These are phyloP conservation scores for Heterobasidion parviporum DNA, from an alignment of 1,284 basidiomycete species.

Conservation along the genomic window DNA sequence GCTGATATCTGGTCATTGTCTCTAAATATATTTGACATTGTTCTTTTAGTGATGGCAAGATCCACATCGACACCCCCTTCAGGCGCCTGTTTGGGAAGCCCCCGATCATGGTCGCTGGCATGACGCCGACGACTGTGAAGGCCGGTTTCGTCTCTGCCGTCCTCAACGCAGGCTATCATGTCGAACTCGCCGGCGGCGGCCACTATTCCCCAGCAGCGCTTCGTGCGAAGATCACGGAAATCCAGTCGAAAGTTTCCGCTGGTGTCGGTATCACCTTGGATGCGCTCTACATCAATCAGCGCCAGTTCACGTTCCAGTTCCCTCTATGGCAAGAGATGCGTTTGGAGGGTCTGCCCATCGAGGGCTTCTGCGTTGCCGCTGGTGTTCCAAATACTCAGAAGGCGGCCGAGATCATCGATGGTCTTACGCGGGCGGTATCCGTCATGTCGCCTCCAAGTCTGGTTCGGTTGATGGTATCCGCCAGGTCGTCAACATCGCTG, in stretches of 20 bases:
- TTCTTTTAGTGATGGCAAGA: slow-evolving; percentile 66
- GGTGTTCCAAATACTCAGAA: slow-evolving; percentile 92
- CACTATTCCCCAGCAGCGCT: slow-evolving; percentile 91
- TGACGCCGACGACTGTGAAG: slow-evolving; percentile 94
- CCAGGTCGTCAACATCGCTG: slow-evolving; percentile 94
- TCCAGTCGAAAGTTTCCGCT: slow-evolving; percentile 73
- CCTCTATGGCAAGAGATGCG: slow-evolving; percentile 98
- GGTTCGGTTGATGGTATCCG: slow-evolving; percentile 96
- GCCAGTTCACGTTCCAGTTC: slow-evolving; percentile 94
- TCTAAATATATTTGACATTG: background rate
- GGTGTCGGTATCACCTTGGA: slow-evolving; percentile 94
- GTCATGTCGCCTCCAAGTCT: slow-evolving; percentile 94
- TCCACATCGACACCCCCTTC: slow-evolving; percentile 94
- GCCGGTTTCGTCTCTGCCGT: slow-evolving; percentile 89
- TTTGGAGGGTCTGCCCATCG: slow-evolving; percentile 88
- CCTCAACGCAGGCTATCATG: slow-evolving; percentile 90
- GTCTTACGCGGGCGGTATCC: slow-evolving; percentile 80
- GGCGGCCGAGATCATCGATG: slow-evolving; percentile 86
- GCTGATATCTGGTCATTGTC: slow-evolving; percentile 11
- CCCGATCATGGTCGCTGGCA: slow-evolving; percentile 97
- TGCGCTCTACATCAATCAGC: slow-evolving; percentile 96
- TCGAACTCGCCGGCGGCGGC: slow-evolving; percentile 95
- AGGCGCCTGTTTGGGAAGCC: slow-evolving; percentile 93
- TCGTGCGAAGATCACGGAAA: slow-evolving; percentile 85
- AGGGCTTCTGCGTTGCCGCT: slow-evolving; percentile 97